Base-by-base conservation (phyloP, 1,139 yeast genomes). In the Blastobotrys malaysiensis region DNA sequence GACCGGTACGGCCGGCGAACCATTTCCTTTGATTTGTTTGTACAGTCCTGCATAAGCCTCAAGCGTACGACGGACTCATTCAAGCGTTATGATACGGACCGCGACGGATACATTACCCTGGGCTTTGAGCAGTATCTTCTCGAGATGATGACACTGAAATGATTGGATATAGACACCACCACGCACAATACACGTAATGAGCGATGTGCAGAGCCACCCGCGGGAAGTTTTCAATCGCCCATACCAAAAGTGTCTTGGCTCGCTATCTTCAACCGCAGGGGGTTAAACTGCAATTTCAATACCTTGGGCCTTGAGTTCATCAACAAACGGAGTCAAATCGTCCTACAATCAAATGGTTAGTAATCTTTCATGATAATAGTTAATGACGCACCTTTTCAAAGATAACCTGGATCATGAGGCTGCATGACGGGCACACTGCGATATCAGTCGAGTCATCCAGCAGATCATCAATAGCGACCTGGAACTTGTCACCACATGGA, bases 401-500 rank as follows among this genome's bases (percentile, higher is more conserved):
- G 5, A 93, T 86, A 47, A 95, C 96, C 66, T 85, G 85, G 47
- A 91, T 93, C 93, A 89, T 90, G 55, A 93, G 75, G 43, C 97
- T 88, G 72, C 99, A 93, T 55, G 95, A 85, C 20, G 99, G 99
- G 71, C 99, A 93, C 19, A 91, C 95, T 0, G 99, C 99, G 50
- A 90, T 83, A 59, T 89, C 93, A 63, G 88, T 95, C n/a, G 69
- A 68, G 5, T 97, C 99, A 63, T 90, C 97, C 59, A 78, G 76
- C 70, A 95, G 76, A 67, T 95, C 99, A 63, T 86, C 95, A 52
- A 93, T 77, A 36, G 82, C 77, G 46, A 93, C 87, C 68, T 95
- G 96, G 72, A 93, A 93, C 65, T 84, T 77, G 71, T 95, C 99
- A 26, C 99, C 99, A 71, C 99, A 93, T 0, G 99, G 99, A 75